Conservation (phyloP, 169 alveolate genomes). For the Cryptosporidium ryanae region DNA sequence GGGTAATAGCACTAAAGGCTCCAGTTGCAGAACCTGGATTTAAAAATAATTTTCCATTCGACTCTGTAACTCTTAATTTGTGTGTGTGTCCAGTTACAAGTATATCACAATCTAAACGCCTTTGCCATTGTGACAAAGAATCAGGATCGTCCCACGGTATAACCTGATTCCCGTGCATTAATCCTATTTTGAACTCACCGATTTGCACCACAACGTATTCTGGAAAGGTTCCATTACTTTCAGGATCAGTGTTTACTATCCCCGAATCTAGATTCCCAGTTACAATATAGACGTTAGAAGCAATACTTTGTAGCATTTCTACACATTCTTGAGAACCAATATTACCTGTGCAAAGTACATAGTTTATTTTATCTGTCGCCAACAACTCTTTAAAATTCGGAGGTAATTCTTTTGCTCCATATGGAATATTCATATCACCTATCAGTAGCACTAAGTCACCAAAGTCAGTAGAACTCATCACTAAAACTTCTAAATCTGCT, state of each 20-base stretch:
- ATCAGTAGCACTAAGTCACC: slow-evolving; percentile 89
- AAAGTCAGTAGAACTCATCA: slow-evolving; percentile 71
- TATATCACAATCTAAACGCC: slow-evolving; percentile 91
- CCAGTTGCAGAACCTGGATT: slow-evolving; percentile 96
- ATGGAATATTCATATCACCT: slow-evolving; percentile 93
- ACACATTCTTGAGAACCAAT: slow-evolving; percentile 87
- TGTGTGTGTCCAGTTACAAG: slow-evolving; percentile 92
- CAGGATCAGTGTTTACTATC: slow-evolving; percentile 54
- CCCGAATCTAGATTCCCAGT: slow-evolving; percentile 92
- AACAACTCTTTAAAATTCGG: slow-evolving; percentile 90
- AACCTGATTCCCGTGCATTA: slow-evolving; percentile 94
- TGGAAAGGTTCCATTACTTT: slow-evolving; percentile 80
- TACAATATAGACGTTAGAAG: slow-evolving; percentile 89
- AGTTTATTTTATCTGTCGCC: slow-evolving; percentile 87
- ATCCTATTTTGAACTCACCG: slow-evolving; percentile 92
- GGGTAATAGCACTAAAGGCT: slow-evolving; percentile 83
- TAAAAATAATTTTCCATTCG: slow-evolving; percentile 89
- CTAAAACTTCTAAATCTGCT: too few species aligned
- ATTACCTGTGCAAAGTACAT: slow-evolving; percentile 89
- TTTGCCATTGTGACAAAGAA: slow-evolving; percentile 86
- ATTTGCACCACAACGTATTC: slow-evolving; percentile 89
- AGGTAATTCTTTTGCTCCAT: slow-evolving; percentile 90
- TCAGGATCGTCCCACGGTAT: slow-evolving; percentile 94
- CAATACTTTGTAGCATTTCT: slow-evolving; percentile 89
- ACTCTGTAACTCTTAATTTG: slow-evolving; percentile 81